A percentile compares a stretch with the other conserved stretches of the same genome.
phyloP scores from a whole-genome alignment of 805 yeast genomes.

The Sungouiella thailandica region DNA sequence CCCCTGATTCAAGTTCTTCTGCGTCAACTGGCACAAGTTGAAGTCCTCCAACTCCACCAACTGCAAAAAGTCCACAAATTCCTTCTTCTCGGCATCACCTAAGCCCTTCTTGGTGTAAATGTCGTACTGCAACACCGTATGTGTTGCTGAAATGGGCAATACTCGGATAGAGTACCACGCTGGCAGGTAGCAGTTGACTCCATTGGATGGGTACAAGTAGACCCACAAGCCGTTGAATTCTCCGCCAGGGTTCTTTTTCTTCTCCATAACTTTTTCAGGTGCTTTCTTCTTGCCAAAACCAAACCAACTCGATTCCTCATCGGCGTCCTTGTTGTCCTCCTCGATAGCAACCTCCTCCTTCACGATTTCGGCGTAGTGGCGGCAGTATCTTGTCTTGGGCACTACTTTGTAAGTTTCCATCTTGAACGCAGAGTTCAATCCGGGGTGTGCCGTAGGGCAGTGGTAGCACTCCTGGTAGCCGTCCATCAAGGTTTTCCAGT shows the following conservation, averaged over 20 bases:
- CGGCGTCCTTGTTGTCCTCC: constrained; percentile 27
- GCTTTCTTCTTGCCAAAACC: constrained; percentile 38
- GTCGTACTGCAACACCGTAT: constrained; percentile 56
- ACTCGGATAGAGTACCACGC: constrained; percentile 64
- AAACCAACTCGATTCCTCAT: constrained; percentile 44
- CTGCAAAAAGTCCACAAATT: constrained; percentile 60
- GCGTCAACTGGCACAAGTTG: constrained; percentile 55
- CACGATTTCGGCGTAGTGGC: constrained; percentile 56
- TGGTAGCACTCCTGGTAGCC: constrained; percentile 67
- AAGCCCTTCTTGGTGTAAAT: constrained; percentile 58
- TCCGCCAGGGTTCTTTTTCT: constrained; percentile 53
- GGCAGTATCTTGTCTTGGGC: constrained; percentile 53
- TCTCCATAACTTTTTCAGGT: constrained; percentile 18
- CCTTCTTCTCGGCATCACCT: constrained; percentile 48
- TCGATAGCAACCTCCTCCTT: constrained; percentile 19
- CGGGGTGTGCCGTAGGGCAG: constrained; percentile 66
- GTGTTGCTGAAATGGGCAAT: constrained; percentile 48
- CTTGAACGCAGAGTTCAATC: constrained; percentile 49
- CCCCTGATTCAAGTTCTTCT: constrained; percentile 58
- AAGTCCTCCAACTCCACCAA: constrained; percentile 57
- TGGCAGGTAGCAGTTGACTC: constrained; percentile 61
- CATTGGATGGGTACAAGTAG: constrained; percentile 55
- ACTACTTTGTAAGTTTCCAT: constrained; percentile 65
- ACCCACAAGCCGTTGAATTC: constrained; percentile 60
- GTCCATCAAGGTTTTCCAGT: constrained; percentile 65